Percentiles rank a stretch among this genome's conserved stretches.
phyloP scores from a whole-genome alignment of 1,139 yeast genomes.

The Nadsonia commutata region DNA sequence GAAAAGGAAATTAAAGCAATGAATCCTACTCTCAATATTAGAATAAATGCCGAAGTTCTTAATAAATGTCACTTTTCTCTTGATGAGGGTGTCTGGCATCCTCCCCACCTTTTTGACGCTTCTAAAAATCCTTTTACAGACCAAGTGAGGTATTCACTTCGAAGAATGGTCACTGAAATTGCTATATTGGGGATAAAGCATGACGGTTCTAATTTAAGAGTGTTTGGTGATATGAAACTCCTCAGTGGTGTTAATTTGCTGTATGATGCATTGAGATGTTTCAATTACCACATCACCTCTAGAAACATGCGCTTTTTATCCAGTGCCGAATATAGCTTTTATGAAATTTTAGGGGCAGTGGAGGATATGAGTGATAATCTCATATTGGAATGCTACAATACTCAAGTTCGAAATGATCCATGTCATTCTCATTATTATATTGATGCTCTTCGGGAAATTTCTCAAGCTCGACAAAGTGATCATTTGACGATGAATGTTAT shows the following conservation, averaged over 20 bases:
- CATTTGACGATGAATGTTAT: slow-evolving; percentile 38
- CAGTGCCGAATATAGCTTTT: slow-evolving; percentile 13
- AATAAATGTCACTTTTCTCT: slow-evolving; percentile 29
- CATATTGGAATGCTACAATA: slow-evolving; percentile 47
- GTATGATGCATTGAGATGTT: neutral
- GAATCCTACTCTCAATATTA: slow-evolving; percentile 17
- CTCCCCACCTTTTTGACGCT: slow-evolving; percentile 38
- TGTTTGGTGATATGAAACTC: neutral
- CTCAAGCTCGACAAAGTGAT: slow-evolving; percentile 32
- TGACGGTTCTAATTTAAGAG: neutral
- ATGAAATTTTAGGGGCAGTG: slow-evolving; percentile 43
- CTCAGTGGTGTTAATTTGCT: slow-evolving; percentile 1
- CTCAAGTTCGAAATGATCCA: slow-evolving; percentile 39
- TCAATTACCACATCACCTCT: neutral
- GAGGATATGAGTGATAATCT: slow-evolving; percentile 47
- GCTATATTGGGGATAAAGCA: neutral
- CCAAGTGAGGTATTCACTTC: neutral
- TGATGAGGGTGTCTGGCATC: slow-evolving; percentile 34
- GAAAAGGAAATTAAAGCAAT: slow-evolving; percentile 14
- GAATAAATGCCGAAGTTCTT: slow-evolving; percentile 37
- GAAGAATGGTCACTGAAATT: neutral
- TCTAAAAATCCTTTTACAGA: neutral
- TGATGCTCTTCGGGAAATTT: slow-evolving; percentile 44
- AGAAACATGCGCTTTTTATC: neutral
- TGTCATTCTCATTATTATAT: slow-evolving; percentile 43